Percentiles rank a stretch among this genome's conserved stretches.
These are phyloP conservation scores for Mycena galericulata DNA, from an alignment of 768 basidiomycete species.

Conservation along the genomic window DNA sequence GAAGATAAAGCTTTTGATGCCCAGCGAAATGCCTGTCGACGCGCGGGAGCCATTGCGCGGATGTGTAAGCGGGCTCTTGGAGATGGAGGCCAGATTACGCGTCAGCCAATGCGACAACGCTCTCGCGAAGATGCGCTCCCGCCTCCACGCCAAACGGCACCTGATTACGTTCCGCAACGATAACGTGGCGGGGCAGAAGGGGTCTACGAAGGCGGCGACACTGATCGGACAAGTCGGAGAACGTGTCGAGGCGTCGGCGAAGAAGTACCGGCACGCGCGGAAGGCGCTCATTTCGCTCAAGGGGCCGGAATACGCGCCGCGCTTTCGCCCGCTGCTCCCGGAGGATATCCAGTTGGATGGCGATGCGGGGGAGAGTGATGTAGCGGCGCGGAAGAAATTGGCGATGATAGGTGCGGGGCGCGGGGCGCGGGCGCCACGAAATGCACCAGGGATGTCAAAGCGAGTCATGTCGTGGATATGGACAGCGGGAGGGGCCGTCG, in stretches of 20 bases:
- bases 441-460: not conserved
- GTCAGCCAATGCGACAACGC: constrained; percentile 36
- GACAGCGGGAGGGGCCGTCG: constrained; percentile 7
- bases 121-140: constrained; percentile 32
- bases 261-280: not conserved
- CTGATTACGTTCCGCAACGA: constrained; percentile 32
- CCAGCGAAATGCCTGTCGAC: too few relatives aligned
- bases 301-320: not conserved
- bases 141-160: constrained; percentile 35
- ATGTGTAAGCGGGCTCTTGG: constrained; percentile 23
- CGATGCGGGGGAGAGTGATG: not conserved
- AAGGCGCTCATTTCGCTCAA: not conserved
- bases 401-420: too few relatives aligned
- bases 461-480: constrained; percentile 22
- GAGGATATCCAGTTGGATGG: constrained; percentile 2
- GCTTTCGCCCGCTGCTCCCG: not conserved
- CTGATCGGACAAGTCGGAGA: constrained; percentile 1
- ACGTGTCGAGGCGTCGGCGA: not conserved
- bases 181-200: not conserved
- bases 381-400: not conserved
- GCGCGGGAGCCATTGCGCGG: not conserved
- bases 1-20: not conserved
- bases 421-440: not conserved
- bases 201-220: not conserved
- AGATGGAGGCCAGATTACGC: constrained; percentile 37